Evolutionary conservation across 208 protist species (phyloP).

Genomic region (Phytomonas francai): DNA sequence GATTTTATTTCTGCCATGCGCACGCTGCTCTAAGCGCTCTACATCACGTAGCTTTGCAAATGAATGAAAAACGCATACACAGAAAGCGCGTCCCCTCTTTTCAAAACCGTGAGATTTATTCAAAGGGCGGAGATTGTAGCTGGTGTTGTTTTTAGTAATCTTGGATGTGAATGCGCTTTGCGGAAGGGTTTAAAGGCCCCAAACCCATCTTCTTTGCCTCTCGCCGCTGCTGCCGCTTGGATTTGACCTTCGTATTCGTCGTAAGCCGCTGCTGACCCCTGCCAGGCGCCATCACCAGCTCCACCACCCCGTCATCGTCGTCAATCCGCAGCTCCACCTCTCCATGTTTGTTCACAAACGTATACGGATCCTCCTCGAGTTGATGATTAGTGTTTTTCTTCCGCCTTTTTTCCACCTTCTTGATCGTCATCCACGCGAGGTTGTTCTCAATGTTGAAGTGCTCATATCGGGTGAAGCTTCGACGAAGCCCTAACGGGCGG

Average conservation of each 20-base stretch:
- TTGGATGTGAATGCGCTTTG: constrained; percentile 47
- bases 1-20: too few relatives aligned
- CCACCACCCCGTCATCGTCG: constrained; percentile 83
- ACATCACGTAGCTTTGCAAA: too few relatives aligned
- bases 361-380: constrained; percentile 59
- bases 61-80: too few relatives aligned
- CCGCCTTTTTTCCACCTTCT: constrained; percentile 27
- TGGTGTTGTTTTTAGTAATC: constrained; percentile 27
- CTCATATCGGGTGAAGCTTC: constrained; percentile 51
- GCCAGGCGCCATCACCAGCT: constrained; percentile 28
- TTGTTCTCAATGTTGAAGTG: constrained; percentile 76
- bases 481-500: constrained; percentile 32
- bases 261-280: too few relatives aligned
- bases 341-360: constrained; percentile 67
- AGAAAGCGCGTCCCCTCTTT: too few relatives aligned
- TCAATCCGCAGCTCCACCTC: constrained; percentile 82
- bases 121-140: too few relatives aligned
- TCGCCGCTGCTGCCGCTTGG: constrained; percentile 61
- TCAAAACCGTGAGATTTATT: too few relatives aligned
- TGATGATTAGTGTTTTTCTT: constrained; percentile 69
- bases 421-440: constrained; percentile 26
- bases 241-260: constrained; percentile 34
- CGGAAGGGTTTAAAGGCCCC: constrained; percentile 49
- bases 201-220: constrained; percentile 48
- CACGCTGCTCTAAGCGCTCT: too few relatives aligned